phyloP scores from a whole-genome alignment of 805 yeast genomes.

The Ogataea populi-albae region DNA sequence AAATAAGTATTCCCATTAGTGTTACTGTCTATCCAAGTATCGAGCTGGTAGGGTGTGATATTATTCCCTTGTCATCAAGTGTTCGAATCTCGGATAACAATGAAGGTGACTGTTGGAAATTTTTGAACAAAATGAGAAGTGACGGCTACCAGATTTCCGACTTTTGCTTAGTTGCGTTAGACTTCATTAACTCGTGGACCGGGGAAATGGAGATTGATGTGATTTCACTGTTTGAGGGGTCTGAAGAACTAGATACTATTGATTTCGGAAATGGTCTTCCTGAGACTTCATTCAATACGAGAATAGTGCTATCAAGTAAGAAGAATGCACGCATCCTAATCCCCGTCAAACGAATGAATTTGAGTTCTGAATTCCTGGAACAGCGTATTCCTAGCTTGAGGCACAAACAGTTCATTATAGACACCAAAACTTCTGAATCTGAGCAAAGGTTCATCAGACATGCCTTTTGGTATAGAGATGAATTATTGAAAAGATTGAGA shows the following conservation, averaged over 20 bases:
- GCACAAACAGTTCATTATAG: conserved; percentile 66
- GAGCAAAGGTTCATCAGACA: conserved; percentile 58
- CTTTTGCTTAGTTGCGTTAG: conserved; percentile 66
- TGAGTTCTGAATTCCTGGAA: conserved; percentile 41
- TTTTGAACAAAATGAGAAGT: conserved; percentile 30
- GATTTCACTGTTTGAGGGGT: conserved; percentile 22
- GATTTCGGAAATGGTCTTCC: conserved; percentile 16
- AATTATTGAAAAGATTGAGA: conserved; percentile 51
- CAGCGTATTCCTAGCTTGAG: conserved; percentile 67
- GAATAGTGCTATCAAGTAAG: conserved; percentile 22
- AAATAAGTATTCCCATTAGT: conserved; percentile 63
- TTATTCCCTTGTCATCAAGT: conserved; percentile 52
- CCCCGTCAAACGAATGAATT: conserved; percentile 59
- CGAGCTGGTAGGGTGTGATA: conserved; percentile 72
- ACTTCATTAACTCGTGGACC: conserved; percentile 79
- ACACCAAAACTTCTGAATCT: conserved; percentile 48
- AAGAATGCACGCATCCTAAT: conserved; percentile 55
- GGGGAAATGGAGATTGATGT: conserved; percentile 42
- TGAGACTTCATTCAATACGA: conserved; percentile 16
- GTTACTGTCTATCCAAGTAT: conserved; percentile 70
- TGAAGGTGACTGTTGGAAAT: conserved; percentile 29
- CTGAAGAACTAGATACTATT: conserved; percentile 17
- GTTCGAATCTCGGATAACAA: conserved; percentile 27
- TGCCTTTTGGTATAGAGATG: conserved; percentile 79
- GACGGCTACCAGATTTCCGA: conserved; percentile 41